These are phyloP conservation scores for Massarina eburnea DNA, from an alignment of 2,329 filamentous ascomycete species.

Conservation along the genomic window DNA sequence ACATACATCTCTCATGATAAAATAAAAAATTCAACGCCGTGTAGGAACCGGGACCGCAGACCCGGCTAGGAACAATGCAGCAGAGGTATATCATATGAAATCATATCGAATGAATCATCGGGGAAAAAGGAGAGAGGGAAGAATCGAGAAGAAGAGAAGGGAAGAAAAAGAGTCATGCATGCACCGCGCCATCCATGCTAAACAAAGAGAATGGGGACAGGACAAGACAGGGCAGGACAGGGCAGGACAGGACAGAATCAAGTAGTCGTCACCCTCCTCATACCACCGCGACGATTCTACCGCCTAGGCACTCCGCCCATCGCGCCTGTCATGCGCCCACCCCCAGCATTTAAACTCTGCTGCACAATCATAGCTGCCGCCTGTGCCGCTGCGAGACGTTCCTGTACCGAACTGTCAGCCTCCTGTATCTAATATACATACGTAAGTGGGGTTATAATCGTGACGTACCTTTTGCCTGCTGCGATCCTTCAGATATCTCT, in stretches of 20 bases:
- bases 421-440: too few relatives aligned
- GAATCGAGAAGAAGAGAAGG: too few relatives aligned
- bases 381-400: conserved; percentile 83
- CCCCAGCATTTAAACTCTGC: conserved; percentile 74
- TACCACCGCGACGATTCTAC: conserved; percentile 8
- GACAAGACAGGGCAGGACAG: too few relatives aligned
- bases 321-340: conserved; percentile 51
- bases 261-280: background rate
- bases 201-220: background rate
- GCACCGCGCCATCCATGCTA: too few relatives aligned
- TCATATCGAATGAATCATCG: too few relatives aligned
- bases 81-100: too few relatives aligned
- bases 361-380: conserved; percentile 93
- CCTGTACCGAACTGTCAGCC: conserved; percentile 40
- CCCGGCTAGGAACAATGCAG: too few relatives aligned
- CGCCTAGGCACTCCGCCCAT: conserved; percentile 10
- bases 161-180: background rate
- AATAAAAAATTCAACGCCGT: too few relatives aligned
- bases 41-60: too few relatives aligned
- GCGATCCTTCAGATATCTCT: conserved; percentile 82
- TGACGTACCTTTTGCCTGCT: conserved; percentile 76
- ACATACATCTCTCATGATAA: too few relatives aligned
- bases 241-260: background rate
- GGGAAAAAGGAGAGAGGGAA: too few relatives aligned
- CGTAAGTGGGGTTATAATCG: too few relatives aligned